Evolutionary conservation across 2,329 filamentous ascomycete species (phyloP).

Genomic region (Ciborinia camelliae): DNA sequence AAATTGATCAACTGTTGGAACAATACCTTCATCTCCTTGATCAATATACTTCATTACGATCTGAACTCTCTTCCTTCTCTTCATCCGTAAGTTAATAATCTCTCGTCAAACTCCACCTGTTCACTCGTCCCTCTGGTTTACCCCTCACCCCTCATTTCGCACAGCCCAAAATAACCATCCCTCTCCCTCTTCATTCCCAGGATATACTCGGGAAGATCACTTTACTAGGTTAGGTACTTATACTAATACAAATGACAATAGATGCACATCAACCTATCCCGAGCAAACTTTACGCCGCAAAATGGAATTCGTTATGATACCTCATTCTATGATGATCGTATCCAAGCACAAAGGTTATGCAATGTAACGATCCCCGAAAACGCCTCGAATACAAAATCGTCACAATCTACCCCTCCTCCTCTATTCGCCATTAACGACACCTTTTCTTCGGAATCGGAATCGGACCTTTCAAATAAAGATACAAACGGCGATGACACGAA

Average conservation of each 20-base stretch:
- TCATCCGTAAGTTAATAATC: slow-evolving; percentile 46
- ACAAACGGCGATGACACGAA: slow-evolving; percentile 8
- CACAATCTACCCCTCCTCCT: slow-evolving; percentile 34
- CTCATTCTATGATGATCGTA: slow-evolving; percentile 70
- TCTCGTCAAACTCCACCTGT: slow-evolving; percentile 53
- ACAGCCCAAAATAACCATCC: not conserved
- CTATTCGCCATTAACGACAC: not conserved
- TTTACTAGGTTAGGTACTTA: not conserved
- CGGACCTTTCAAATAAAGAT: slow-evolving; percentile 1
- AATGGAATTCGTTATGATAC: slow-evolving; percentile 62
- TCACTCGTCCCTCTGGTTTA: slow-evolving; percentile 32
- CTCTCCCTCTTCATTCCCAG: not conserved
- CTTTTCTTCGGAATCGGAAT: not conserved
- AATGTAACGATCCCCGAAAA: slow-evolving; percentile 38
- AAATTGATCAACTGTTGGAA: slow-evolving; percentile 15
- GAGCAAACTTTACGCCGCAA: slow-evolving; percentile 70
- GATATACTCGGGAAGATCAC: not conserved
- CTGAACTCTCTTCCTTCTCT: slow-evolving; percentile 53
- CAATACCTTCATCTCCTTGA: slow-evolving; percentile 63
- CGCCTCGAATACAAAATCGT: slow-evolving; percentile 16
- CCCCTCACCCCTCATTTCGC: slow-evolving; percentile 1
- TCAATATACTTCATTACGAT: slow-evolving; percentile 60
- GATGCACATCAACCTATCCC: slow-evolving; percentile 49
- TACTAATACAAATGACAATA: slow-evolving; percentile 16
- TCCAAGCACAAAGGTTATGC: slow-evolving; percentile 55